Conservation (phyloP, 2,329 filamentous ascomycete species). For the Rutstroemia sp. region DNA sequence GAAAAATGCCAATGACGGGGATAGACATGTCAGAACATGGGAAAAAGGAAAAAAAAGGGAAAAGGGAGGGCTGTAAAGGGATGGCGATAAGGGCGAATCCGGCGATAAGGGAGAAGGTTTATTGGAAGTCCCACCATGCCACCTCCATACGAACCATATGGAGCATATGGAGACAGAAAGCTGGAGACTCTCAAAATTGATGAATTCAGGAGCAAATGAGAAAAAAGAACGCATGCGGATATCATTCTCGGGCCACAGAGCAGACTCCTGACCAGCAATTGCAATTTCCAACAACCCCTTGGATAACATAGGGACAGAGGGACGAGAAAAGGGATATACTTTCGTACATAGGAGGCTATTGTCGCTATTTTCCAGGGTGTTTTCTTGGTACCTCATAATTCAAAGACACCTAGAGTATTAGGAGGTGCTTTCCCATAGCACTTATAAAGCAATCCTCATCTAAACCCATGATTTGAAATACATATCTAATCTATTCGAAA, state of each 20-base stretch:
- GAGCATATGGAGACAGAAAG: no score
- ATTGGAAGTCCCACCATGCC: neutral
- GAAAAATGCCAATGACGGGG: no score
- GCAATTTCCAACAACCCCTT: no score
- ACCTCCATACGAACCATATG: no score
- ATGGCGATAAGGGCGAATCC: neutral
- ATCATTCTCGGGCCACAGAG: no score
- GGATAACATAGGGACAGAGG: no score
- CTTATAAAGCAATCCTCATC: no score
- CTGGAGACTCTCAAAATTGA: neutral
- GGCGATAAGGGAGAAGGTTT: neutral
- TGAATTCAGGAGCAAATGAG: neutral
- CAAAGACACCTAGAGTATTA: neutral
- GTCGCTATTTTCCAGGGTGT: neutral
- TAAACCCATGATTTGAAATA: no score
- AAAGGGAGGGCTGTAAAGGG: neutral
- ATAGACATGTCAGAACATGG: no score
- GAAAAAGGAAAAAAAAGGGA: conserved; percentile 1
- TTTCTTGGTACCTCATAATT: neutral
- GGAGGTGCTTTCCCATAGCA: no score
- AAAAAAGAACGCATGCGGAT: neutral
- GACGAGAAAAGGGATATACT: neutral
- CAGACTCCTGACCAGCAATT: no score
- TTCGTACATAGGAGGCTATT: neutral
- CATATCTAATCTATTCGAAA: no score